Evolutionary conservation across 495 filamentous ascomycete species (phyloP), one percentile per base, ranked within the genome.

Genomic region (Glarea lozoyensis): DNA sequence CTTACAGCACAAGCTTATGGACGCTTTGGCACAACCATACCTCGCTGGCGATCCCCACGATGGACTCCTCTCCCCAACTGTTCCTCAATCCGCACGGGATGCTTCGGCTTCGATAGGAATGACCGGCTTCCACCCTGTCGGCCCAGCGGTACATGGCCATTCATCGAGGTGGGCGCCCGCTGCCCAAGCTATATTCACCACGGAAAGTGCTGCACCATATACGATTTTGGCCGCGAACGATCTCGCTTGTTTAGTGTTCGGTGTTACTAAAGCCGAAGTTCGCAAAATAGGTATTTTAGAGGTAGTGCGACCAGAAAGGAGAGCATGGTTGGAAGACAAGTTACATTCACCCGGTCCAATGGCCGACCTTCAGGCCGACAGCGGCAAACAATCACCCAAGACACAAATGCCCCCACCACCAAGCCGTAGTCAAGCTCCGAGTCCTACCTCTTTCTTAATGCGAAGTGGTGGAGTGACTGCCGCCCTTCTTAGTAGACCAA

Each of bases 171-270:
- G 82, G 79, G 82, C 83, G 6, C 89, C 88, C 6, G 84, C 88
- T 21, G 84, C 88, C 13, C 93, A 98, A 63, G 92, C 92, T 29
- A 93, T 98, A 38, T 98, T 98, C 55, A 88, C 90, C 13, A 98
- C 92, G 12, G 85, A 93, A 61, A 73, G 85, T 33, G 72, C 81
- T 33, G 71, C 83, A 9, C 93, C 92, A 3, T 98, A 88, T 85
- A 97, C 90, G 2, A 95, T 98, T 42, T 69, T 94, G 35, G 83
- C 90, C 6, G 93, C 92, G n/a, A 98, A 98, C 56, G 92, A 98
- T 60, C 69, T 98, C 24, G 90, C 93, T 12, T 98, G 92, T 62
- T 71, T 98, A 19, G 76, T 98, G 35, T 97, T 98, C 62, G 92
- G 92, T 27, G 86, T 98, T 20, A 93, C 90, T 4, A 86, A 88